Base-by-base conservation (phyloP, 2,329 filamentous ascomycete genomes). In the Phialemonium atrogriseum region DNA sequence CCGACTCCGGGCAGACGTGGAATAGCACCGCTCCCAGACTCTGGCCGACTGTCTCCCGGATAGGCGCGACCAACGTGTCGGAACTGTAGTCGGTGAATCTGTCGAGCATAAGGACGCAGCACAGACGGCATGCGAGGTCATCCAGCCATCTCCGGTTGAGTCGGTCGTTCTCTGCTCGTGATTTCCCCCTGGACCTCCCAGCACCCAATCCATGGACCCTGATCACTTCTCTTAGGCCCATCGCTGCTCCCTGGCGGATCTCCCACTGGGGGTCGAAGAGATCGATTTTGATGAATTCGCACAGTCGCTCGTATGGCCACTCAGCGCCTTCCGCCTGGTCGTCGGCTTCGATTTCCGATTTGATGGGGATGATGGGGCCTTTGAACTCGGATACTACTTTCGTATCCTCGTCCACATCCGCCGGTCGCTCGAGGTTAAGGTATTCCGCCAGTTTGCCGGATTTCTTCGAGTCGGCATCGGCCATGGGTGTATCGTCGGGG, bases 371-470 rank as follows among this genome's bases (percentile, higher is more conserved):
- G 4, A 78, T 62, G 2, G 80, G 73, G 4, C 91, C 93, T 54
- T 96, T 96, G 66, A 94, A 96, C 50, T 98, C 91, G 26, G 87
- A 85, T 16, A 96, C 83, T 11, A 98, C 77, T 52, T 95, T 95
- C 5, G 79, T 78, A 28, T 94, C 85, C 51, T 98, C 91, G 39
- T 96, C 88, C 4, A 81, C 70, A 25, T 84, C 80, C 20, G 74
- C 66, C 12, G 77, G 76, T 30, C 86, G 76, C 12, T 95, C 89
- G 11, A 95, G 69, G 18, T 77, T 93, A 58, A 98, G 95, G 55
- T 94, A 96, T 46, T 98, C 91, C 13, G 73, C 64, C 46, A 77
- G 66, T 45, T 77, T 76, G 27, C 74, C 77, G 42, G 77, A 79
- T 43, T 71, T 73, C 43, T 72, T 75, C 0, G 56, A 45, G n/a